Evolutionary conservation across 202 grass and related monocot genomes (phyloP).

Genomic region (Cymbopogon flexuosus): DNA sequence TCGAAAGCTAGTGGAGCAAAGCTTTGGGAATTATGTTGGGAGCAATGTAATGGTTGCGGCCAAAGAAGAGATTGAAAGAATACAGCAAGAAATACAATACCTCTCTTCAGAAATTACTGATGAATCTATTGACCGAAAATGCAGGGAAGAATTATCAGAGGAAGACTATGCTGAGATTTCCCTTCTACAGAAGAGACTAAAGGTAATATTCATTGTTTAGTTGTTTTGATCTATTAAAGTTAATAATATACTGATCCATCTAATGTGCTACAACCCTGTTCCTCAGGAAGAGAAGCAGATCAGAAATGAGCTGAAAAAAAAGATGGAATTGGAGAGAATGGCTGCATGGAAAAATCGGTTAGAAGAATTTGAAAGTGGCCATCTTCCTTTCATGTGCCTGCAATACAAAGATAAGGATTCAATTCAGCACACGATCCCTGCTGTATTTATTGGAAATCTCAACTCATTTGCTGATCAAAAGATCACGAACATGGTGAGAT

Average conservation of each 20-base stretch:
- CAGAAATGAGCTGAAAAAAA: slow-evolving; percentile 67
- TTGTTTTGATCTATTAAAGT: slow-evolving; percentile 22
- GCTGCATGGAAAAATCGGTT: slow-evolving; percentile 71
- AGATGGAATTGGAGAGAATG: slow-evolving; percentile 93
- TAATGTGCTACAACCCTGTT: neutral
- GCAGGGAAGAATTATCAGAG: slow-evolving; percentile 69
- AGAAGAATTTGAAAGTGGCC: slow-evolving; percentile 71
- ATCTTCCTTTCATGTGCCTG: slow-evolving; percentile 95
- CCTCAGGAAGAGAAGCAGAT: slow-evolving; percentile 76
- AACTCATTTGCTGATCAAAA: slow-evolving; percentile 57
- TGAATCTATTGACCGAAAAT: slow-evolving; percentile 82
- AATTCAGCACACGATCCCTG: slow-evolving; percentile 76
- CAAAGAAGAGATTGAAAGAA: slow-evolving; percentile 89
- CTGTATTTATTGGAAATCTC: slow-evolving; percentile 81
- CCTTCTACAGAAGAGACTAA: slow-evolving; percentile 64
- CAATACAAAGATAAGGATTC: slow-evolving; percentile 96
- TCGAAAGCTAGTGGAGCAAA: slow-evolving; percentile 92
- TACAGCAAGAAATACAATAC: slow-evolving; percentile 66
- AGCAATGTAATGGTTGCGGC: slow-evolving; percentile 92
- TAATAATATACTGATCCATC: slow-evolving; percentile 12
- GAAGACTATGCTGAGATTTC: slow-evolving; percentile 87
- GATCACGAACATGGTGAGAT: slow-evolving; percentile 56
- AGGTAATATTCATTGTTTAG: slow-evolving; percentile 48
- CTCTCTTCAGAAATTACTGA: slow-evolving; percentile 86
- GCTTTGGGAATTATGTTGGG: slow-evolving; percentile 98